These are phyloP conservation scores for Spathaspora hagerdaliae DNA, from an alignment of 805 yeast species.

Conservation along the genomic window DNA sequence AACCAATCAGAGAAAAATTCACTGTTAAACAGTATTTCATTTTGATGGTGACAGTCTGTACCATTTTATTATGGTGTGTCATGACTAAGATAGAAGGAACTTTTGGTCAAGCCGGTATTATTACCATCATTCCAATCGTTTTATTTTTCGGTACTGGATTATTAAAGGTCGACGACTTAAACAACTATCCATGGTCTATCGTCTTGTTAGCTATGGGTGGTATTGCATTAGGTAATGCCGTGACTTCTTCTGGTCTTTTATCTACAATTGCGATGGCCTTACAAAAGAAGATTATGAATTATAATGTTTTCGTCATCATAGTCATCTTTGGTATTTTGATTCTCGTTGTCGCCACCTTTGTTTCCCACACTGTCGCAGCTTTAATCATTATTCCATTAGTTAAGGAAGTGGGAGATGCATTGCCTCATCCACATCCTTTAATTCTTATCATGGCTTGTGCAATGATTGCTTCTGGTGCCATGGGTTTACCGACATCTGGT, in stretches of 20 bases:
- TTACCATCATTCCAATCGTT: conserved; percentile 45
- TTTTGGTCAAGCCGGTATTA: conserved; percentile 48
- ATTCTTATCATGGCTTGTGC: conserved; percentile 41
- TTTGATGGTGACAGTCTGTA: conserved; percentile 35
- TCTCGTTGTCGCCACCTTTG: conserved; percentile 40
- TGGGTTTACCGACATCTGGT: conserved; percentile 44
- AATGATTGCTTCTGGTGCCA: conserved; percentile 39
- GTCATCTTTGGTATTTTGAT: conserved; percentile 42
- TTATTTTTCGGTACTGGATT: conserved; percentile 49
- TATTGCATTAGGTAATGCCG: conserved; percentile 49
- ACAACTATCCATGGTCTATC: conserved; percentile 53
- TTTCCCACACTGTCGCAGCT: conserved; percentile 43
- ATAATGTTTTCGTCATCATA: conserved; percentile 41
- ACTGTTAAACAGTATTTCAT: conserved; percentile 44
- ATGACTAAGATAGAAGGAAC: conserved; percentile 36
- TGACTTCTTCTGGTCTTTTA: conserved; percentile 46
- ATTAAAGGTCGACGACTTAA: conserved; percentile 44
- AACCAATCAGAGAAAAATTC: conserved; percentile 44
- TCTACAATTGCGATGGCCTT: conserved; percentile 43
- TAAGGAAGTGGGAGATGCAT: conserved; percentile 34
- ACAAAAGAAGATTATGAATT: conserved; percentile 37
- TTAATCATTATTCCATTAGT: conserved; percentile 40
- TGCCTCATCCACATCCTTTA: conserved; percentile 35
- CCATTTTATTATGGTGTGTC: conserved; percentile 49
- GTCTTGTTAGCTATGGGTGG: conserved; percentile 56